Base-by-base conservation (phyloP, 805 yeast species). In the Schwanniomyces polymorphus region DNA sequence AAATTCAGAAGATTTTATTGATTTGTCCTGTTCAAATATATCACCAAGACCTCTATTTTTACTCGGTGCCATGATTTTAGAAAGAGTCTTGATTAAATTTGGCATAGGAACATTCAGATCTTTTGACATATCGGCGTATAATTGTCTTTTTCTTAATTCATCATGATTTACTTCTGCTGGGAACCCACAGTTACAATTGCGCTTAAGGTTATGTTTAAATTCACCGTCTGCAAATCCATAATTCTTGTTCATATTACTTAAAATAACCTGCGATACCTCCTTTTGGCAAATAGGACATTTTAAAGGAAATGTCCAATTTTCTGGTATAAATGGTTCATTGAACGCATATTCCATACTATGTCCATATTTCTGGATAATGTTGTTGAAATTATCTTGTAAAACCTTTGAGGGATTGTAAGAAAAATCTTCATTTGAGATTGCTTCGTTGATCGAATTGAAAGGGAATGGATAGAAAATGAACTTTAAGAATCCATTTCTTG, bases 101-200 rank as follows among this genome's bases (percentile, higher is more conserved):
- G 42, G 43, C 9, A 43, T 42, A 23, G 21, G 45, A 17, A n/a
- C 27, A 7, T 2, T 25, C 25, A 33, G 14, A 12, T 11, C 14
- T 28, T 25, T 18, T 14, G 25, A 23, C 8, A 45, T 8, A 14
- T 48, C 52, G 9, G 48, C 27, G 11, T 28, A 37, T 21, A 49
- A 40, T 26, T 46, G 47, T 12, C 43, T 26, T 27, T 27, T 40
- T 27, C 50, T 34, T 16, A 49, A 37, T 12, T 27, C 27, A 12
- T 46, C 47, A 21, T 49, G 48, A 7, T 28, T n/a, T 11, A 28
- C 6, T 28, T 28, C 33, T 12, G 25, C 23, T 1, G n/a, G 17
- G 14, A 52, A 54, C 21, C 52, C 51, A 49, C 62, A 59, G 4
- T 7, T n/a, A 37, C 63, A 60, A 5, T 42, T 27, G 4, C 6